Evolutionary conservation across 2,329 filamentous ascomycete species (phyloP).

Genomic region (Hymenoscyphus salicellus): DNA sequence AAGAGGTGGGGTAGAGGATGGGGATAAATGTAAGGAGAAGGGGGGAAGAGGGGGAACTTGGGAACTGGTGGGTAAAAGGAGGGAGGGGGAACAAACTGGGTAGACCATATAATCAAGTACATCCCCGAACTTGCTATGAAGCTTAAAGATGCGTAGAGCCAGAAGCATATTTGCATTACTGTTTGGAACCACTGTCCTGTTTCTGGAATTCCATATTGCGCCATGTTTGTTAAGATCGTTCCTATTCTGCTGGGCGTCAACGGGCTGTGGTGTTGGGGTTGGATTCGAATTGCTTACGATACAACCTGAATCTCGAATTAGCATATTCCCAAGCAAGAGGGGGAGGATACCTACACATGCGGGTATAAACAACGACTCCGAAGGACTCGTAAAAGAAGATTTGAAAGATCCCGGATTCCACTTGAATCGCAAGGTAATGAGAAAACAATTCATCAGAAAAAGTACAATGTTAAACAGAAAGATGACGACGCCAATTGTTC

Average conservation of each 20-base stretch:
- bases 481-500: slow-evolving; percentile 57
- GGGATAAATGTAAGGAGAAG: no score
- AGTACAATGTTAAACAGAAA: slow-evolving; percentile 63
- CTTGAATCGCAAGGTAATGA: slow-evolving; percentile 67
- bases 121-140: slow-evolving; percentile 65
- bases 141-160: slow-evolving; percentile 69
- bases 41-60: neutral
- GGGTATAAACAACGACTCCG: slow-evolving; percentile 75
- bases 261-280: slow-evolving; percentile 45
- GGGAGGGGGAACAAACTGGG: slow-evolving; percentile 42
- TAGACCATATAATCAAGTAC: slow-evolving; percentile 70
- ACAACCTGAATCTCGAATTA: slow-evolving; percentile 39
- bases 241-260: slow-evolving; percentile 53
- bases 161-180: slow-evolving; percentile 66
- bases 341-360: slow-evolving; percentile 49
- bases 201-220: slow-evolving; percentile 68
- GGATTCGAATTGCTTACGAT: slow-evolving; percentile 40
- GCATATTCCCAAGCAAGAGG: neutral
- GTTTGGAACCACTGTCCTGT: slow-evolving; percentile 60
- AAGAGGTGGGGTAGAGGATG: no score
- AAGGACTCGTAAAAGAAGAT: slow-evolving; percentile 70
- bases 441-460: slow-evolving; percentile 59
- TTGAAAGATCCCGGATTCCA: slow-evolving; percentile 68
- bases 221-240: slow-evolving; percentile 74
- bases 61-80: neutral